Conservation (phyloP, 176 grass and related monocot genomes). For the Puccinellia tenuiflora region DNA sequence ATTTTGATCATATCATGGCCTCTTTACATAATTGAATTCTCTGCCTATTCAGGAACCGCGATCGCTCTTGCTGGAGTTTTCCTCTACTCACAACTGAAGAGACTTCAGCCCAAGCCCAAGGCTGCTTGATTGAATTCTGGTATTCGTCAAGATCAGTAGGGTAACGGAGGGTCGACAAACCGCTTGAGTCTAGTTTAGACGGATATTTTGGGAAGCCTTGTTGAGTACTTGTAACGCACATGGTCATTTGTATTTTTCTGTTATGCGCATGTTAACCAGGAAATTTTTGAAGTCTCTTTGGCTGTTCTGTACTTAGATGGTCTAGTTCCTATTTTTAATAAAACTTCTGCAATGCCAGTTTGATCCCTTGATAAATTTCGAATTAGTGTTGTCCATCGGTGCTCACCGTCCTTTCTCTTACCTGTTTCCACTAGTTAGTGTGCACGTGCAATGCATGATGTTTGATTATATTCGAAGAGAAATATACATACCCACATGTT, state of each 20-base stretch:
- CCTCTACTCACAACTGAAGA: slow-evolving; percentile 89
- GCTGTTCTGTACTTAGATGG: not conserved
- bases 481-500: too few species aligned
- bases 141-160: not conserved
- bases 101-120: slow-evolving; percentile 88
- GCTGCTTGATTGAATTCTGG: slow-evolving; percentile 30
- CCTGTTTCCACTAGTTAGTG: not conserved
- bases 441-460: too few species aligned
- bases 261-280: not conserved
- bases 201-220: not conserved
- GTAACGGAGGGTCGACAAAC: not conserved
- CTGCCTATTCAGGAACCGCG: slow-evolving; percentile 53
- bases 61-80: slow-evolving; percentile 91
- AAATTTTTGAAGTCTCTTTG: not conserved
- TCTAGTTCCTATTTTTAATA: slow-evolving; percentile 3
- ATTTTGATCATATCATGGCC: not conserved
- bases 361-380: not conserved
- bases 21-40: not conserved
- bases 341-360: not conserved
- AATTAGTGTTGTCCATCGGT: not conserved
- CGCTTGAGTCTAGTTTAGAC: slow-evolving; percentile 1
- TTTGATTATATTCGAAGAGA: too few species aligned
- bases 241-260: slow-evolving; percentile 9
- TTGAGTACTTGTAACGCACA: not conserved
- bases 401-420: not conserved